Evolutionary conservation across 2,329 filamentous ascomycete species (phyloP).

Genomic region (Alternaria consortialis): DNA sequence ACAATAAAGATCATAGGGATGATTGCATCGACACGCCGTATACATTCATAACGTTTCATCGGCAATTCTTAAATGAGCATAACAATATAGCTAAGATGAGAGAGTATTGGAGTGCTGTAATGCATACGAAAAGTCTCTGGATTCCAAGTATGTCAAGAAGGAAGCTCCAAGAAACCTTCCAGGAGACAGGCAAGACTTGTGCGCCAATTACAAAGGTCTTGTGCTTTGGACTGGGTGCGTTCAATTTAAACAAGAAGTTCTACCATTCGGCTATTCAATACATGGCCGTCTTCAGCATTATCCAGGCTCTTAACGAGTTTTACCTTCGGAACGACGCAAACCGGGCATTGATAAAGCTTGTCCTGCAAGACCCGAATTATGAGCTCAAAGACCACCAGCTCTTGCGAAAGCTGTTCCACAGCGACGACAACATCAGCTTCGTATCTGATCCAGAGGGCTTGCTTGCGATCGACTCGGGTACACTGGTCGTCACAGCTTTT

Average conservation of each 20-base stretch:
- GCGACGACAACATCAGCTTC: constrained; percentile 4
- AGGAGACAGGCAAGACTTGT: not conserved
- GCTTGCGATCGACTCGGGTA: constrained; percentile 24
- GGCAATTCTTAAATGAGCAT: not conserved
- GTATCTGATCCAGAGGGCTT: constrained; percentile 28
- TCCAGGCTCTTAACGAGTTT: constrained; percentile 1
- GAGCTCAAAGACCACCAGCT: constrained; percentile 11
- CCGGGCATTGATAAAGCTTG: constrained; percentile 9
- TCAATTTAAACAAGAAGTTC: constrained; percentile 2
- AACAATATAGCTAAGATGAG: not conserved
- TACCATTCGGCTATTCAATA: constrained; percentile 23
- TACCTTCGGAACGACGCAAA: not conserved
- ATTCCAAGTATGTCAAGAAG: not conserved
- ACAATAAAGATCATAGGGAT: constrained; percentile 1
- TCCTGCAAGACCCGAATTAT: constrained; percentile 32
- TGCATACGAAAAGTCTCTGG: constrained; percentile 5
- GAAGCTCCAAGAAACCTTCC: not conserved
- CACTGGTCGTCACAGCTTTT: constrained; percentile 23
- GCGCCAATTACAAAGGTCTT: constrained; percentile 18
- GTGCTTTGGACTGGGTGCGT: constrained; percentile 23
- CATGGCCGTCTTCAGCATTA: constrained; percentile 24
- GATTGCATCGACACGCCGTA: constrained; percentile 6
- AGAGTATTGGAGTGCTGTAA: not conserved
- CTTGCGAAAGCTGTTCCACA: not conserved
- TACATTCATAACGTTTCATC: not conserved